Base-by-base conservation (phyloP, 164 flowering plant genomes). In the Litsea cubeba region DNA sequence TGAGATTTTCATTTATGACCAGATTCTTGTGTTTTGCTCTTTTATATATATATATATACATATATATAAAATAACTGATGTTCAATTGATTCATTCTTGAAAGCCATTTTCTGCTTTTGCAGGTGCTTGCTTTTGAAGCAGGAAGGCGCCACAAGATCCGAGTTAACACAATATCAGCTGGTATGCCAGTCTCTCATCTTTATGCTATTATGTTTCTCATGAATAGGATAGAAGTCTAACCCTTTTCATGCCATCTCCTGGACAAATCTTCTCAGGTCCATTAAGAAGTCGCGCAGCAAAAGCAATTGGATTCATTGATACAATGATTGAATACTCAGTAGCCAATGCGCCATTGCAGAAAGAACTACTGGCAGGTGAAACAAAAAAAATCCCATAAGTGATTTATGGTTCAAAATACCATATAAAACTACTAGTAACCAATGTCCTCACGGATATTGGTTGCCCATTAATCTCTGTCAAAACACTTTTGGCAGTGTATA, bases 121-220 rank as follows among this genome's bases (percentile, higher is more conserved):
- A 95, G 99, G 98, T 95, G 77, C 91, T 95, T 72, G 96, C 98
- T 75, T 95, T 95, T 85, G 99, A 95, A 84, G 99, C 97, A 0
- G 99, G 99, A 74, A 87, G 99, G 74, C 91, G 88, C 69, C 86
- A 85, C 75, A 89, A 76, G 80, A 75, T 95, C 63, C 87, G 98
- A 74, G 99, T 95, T 71, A 95, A 93, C 80, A 88, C 98, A 11
- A 93, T 95, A 81, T 95, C 99, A 80, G 98, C 98, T 14, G 99
- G 99, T 95, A 87, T 50, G 60, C 60, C 4, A 54, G 17, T 25
- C 12, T 12, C 17, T 5, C 14, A 23, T 24, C 24, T 25, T 11
- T 63, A 63, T 14, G 5, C 24, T 63, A 28, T 14, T 66, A 14
- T 66, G 46, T 66, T 66, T 30, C 10, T 3, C 15, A 26, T 5